Evolutionary conservation across 2,329 filamentous ascomycete species (phyloP).

Genomic region (Paracoccidioides lutzii): DNA sequence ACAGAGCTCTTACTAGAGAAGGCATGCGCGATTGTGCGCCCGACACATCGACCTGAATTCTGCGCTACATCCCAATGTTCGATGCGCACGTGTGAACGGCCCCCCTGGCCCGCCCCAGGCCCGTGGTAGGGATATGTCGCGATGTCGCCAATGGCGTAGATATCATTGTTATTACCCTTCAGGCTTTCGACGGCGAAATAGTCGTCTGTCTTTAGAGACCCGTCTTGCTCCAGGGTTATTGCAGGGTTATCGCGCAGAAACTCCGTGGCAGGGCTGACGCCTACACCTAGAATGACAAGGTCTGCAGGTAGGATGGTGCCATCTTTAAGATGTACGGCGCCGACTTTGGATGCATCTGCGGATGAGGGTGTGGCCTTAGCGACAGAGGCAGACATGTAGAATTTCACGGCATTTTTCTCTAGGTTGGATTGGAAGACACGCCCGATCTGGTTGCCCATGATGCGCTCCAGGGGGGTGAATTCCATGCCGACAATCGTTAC

Average conservation of each 20-base stretch:
- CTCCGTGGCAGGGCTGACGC: slow-evolving; percentile 72
- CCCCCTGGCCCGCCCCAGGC: slow-evolving; percentile 53
- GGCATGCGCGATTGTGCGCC: slow-evolving; percentile 59
- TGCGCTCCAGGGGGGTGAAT: slow-evolving; percentile 65
- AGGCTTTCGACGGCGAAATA: slow-evolving; percentile 63
- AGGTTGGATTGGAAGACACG: slow-evolving; percentile 64
- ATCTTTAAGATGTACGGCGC: slow-evolving; percentile 70
- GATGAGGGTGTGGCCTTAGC: slow-evolving; percentile 66
- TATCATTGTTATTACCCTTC: slow-evolving; percentile 42
- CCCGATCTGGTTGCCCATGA: slow-evolving; percentile 74
- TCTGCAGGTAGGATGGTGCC: slow-evolving; percentile 76
- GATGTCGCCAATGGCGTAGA: slow-evolving; percentile 91
- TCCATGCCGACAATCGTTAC: slow-evolving; percentile 88
- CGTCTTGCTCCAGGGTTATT: slow-evolving; percentile 64
- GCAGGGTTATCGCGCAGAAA: slow-evolving; percentile 62
- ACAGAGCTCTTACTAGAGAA: slow-evolving; percentile 8
- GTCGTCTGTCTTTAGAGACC: slow-evolving; percentile 72
- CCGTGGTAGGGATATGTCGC: slow-evolving; percentile 90
- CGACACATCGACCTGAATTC: slow-evolving; percentile 72
- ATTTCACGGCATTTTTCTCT: slow-evolving; percentile 79
- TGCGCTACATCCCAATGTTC: slow-evolving; percentile 99
- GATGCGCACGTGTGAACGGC: slow-evolving; percentile 60
- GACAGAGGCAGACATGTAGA: slow-evolving; percentile 67
- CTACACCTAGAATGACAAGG: slow-evolving; percentile 80
- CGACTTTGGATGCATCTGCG: slow-evolving; percentile 58